Evolutionary conservation across 164 flowering plant species (phyloP), one percentile per base, ranked within the genome.

Genomic region (Kingdonia uniflora): DNA sequence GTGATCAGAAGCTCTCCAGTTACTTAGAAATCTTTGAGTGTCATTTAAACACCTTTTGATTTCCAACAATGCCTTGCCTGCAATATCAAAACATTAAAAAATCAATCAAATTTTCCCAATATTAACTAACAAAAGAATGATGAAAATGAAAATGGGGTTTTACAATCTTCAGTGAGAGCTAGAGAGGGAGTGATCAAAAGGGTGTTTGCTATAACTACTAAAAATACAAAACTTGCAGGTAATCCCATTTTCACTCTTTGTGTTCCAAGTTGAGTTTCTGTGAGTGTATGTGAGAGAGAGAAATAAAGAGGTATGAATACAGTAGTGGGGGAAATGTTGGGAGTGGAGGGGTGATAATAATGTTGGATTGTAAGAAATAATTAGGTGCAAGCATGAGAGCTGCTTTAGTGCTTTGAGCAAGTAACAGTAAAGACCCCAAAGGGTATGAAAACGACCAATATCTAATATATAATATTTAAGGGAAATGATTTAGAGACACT

Each of bases 151-250:
- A 49, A 24, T 23, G 49, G 14, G 20, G 6, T 19, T 20, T 59
- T 73, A 90, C 97, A 95, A 76, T 86, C 97, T 62, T 61, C 65
- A 42, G 80, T 65, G 47, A 90, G 84, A 65, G 85, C 81, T 65
- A 74, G 39, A 57, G 81, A 65, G 60, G 17, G 46, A 51, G 65
- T 37, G 58, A 64, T 51, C 42, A 74, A 70, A 62, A 69, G 66
- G 59, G 72, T 54, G n/a, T 49, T 20, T 38, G 45, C 50, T 24
- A 56, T 15, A 46, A 60, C 15, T 7, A 60, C 61, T 19, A 62
- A 68, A 49, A 71, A 54, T 33, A 65, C 54, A 69, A 56, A 73
- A 54, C 48, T 56, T 43, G 56, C n/a, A n/a, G n/a, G n/a, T n/a
- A n/a, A n/a, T n/a, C 58, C 56, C 65, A 66, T 66, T 59, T 48